Conservation (phyloP, 495 filamentous ascomycete genomes). For the Darksidea phi region DNA sequence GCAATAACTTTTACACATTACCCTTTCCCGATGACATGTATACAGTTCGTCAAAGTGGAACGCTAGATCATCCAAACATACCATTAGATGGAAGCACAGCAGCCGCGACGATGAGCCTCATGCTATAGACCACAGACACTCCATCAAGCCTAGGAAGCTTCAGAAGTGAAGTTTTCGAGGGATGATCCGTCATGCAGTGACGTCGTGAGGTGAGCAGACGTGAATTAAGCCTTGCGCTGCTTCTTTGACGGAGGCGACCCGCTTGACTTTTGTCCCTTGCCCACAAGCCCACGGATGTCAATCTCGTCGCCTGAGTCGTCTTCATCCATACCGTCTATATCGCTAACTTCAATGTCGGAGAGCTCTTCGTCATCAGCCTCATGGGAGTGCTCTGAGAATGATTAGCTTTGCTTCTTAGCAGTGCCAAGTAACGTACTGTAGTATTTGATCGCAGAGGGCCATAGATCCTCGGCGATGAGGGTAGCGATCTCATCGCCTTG, state of each 20-base stretch:
- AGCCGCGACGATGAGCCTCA: neutral
- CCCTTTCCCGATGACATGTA: neutral
- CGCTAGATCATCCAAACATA: neutral
- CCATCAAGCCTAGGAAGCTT: too few relatives aligned
- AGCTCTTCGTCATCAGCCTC: conserved; percentile 55
- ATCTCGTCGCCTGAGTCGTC: conserved; percentile 50
- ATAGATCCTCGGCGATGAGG: conserved; percentile 79
- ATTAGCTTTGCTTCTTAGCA: conserved; percentile 11
- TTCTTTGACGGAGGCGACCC: conserved; percentile 32
- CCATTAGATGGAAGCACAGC: neutral
- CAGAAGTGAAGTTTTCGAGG: too few relatives aligned
- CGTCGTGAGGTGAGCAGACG: neutral
- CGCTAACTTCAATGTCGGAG: conserved; percentile 49
- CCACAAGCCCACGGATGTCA: conserved; percentile 43
- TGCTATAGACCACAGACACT: neutral
- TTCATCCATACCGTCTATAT: conserved; percentile 54
- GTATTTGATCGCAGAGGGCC: conserved; percentile 81
- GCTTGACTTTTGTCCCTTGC: conserved; percentile 33
- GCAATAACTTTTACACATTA: too few relatives aligned
- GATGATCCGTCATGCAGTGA: too few relatives aligned
- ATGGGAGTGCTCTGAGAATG: conserved; percentile 57
- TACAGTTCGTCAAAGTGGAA: neutral
- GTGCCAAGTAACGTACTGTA: conserved; percentile 66
- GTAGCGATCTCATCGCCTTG: conserved; percentile 77
- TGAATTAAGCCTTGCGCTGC: conserved; percentile 17